Evolutionary conservation across 2,329 filamentous ascomycete genomes (phyloP), one percentile per base, ranked within the genome.

Genomic region (Fusarium euwallaceae): DNA sequence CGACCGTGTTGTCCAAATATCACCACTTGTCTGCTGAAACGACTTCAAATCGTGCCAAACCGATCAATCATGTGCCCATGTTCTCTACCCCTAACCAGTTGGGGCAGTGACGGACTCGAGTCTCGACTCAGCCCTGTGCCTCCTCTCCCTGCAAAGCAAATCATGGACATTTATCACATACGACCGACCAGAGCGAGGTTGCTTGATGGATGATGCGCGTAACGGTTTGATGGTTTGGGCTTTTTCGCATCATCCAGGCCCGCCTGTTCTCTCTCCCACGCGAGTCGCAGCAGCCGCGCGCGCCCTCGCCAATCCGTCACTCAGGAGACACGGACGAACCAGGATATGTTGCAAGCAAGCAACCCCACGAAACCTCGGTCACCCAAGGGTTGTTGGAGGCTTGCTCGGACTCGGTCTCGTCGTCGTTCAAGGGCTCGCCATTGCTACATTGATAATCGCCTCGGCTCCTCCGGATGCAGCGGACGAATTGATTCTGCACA

Each of bases 391-490:
- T 58, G 48, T 66, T 58, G 41, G 17, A 53, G 29, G 36, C 65
- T 61, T 34, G n/a, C 43, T 72, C 56, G 45, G 32, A 51, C 45
- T 58, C 53, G 59, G 29, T 72, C 27, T 37, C 58, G 51, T 24
- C 45, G 58, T 20, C 29, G 48, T 34, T 29, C 48, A 24, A 29
- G 24, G 6, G 37, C 36, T 43, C 27, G 16, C 29, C 43, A 53
- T 24, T 51, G 41, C 27, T 37, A 27, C 34, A 29, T 37, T 39
- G 29, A 16, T 39, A 53, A 55, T 29, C 12, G 32, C 61, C 64
- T 64, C 70, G 70, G 67, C 24, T 69, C 37, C 64, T 67, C 67
- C 76, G 75, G 76, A 78, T 78, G 76, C 29, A 64, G 61, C 74
- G 69, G 74, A 69, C 66, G 60, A 55, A 56, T 53, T 45, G 61